Base-by-base conservation (phyloP, 768 basidiomycete genomes). In the Kondoa subrosea region DNA sequence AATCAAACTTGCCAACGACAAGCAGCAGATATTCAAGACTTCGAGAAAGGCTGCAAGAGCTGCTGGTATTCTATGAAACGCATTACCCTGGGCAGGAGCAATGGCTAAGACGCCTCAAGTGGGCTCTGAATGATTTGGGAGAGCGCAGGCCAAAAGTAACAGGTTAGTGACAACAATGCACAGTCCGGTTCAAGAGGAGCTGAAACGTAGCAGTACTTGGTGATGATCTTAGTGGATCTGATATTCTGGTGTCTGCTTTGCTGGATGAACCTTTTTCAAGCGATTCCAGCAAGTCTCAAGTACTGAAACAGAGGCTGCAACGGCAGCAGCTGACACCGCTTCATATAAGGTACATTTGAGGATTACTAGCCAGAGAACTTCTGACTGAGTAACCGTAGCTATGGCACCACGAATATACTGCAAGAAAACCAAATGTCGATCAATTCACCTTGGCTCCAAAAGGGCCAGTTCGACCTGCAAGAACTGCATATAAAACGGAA, bases 21-120 rank as follows among this genome's bases (percentile, higher is more conserved):
- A 27, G 21, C 61, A 31, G 17, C 29, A 17, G 26, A 3, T 8
- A 27, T 3, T 32, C 17, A 16, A 17, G 30, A 17, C 61, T 63
- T 27, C 14, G 12, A 17, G 17, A 31, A 16, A 17, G 14, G 61
- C 61, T 63, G 3, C 83, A 73, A 77, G 82, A 78, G 65, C 27
- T 69, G 40, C 4, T 58, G 30, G 27, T 30, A 34, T 21, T 66
- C 71, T 2, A 57, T 71, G 73, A 71, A 21, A 69, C 68, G 70
- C 63, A 65, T 56, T 64, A 27, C 66, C 57, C 66, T n/a, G 34
- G 56, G 17, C 57, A 72, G 67, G 57, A 71, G 58, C 34, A 56
- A 40, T 62, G 68, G 64, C 40, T 8, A 8, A 50, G 40, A 50
- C 40, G 40, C 12, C 40, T 50, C 12, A 8, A 50, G 21, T 50